Evolutionary conservation across 768 basidiomycete species (phyloP), one percentile per base, ranked within the genome.

Genomic region (Suillus variegatus): DNA sequence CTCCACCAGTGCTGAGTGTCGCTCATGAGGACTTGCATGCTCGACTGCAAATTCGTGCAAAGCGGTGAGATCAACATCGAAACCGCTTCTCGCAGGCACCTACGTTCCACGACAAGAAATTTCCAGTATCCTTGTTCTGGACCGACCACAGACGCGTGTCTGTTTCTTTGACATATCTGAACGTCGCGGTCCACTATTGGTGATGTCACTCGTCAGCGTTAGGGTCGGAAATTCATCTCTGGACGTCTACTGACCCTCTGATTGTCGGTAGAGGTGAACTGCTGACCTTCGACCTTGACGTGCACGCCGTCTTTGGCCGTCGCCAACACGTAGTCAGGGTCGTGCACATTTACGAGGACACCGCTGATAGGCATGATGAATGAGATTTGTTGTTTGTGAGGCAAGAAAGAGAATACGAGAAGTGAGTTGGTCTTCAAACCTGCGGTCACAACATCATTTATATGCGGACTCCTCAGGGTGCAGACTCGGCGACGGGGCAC

Each of bases 161-260:
- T 7, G 6, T 2, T 16, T 1, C 1, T 6, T 6, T 16, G 14
- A 20, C 10, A 12, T 47, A 22, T 6, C 0, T 13, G 8, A 0
- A 4, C 2, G 2, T 0, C 13, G 6, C 47, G 2, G 0, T 3
- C 47, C 49, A 51, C 49, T 51, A 51, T 51, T 28, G 25, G 8
- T 28, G 32, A 32, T 6, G 4, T 16, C 8, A 9, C 49, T 51
- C 7, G 49, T 51, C 14, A 51, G 49, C 14, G 7, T 8, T 16
- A 16, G 7, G 22, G 25, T 28, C 4, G 2, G 25, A 8, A 4
- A 0, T 9, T 9, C 14, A 4, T 28, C 49, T 28, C 14, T 28
- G 16, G 49, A 7, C 16, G 14, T 7, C 14, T 28, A 25, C 25
- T 51, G 14, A 28, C 49, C 14, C 8, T 28, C 6, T 25, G 22